Percentiles rank a stretch among this genome's conserved stretches.
These are phyloP conservation scores for Ceriops tagal DNA, from an alignment of 345 rosid species.

Conservation along the genomic window DNA sequence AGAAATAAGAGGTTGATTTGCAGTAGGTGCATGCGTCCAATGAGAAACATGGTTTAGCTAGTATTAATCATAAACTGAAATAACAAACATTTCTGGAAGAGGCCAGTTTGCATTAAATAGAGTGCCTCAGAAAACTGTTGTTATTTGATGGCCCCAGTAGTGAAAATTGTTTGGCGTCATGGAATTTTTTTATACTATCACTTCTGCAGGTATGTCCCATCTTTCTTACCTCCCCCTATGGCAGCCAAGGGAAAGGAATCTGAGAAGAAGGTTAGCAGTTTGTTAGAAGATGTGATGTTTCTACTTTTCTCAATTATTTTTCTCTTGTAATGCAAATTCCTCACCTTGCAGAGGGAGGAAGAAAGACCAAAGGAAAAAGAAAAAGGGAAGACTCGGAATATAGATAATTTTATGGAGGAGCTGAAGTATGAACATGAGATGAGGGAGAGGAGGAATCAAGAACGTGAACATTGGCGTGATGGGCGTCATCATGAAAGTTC, in stretches of 20 bases:
- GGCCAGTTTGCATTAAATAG: not conserved
- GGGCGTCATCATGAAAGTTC: slow-evolving; percentile 60
- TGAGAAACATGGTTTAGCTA: too few species aligned
- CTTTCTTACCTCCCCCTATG: slow-evolving; percentile 95
- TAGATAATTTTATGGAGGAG: slow-evolving; percentile 98
- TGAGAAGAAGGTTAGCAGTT: slow-evolving; percentile 68
- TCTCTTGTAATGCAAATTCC: slow-evolving; percentile 6
- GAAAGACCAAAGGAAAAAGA: slow-evolving; percentile 76
- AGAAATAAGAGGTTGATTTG: not conserved
- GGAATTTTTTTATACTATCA: slow-evolving; percentile 41
- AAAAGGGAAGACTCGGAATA: slow-evolving; percentile 82
- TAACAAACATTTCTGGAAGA: too few species aligned
- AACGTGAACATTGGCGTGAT: slow-evolving; percentile 75
- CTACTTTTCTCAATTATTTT: slow-evolving; percentile 12
- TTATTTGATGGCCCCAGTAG: not conserved
- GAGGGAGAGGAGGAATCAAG: slow-evolving; percentile 95
- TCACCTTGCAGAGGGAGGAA: slow-evolving; percentile 64
- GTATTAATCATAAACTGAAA: too few species aligned
- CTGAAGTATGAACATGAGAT: slow-evolving; percentile 94
- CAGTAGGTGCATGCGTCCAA: too few species aligned
- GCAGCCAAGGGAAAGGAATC: slow-evolving; percentile 82
- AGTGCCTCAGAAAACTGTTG: not conserved
- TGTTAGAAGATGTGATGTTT: not conserved
- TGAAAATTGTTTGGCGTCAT: slow-evolving; percentile 3
- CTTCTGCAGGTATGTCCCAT: slow-evolving; percentile 95